Conservation (phyloP, 192 early-diverging fungal genomes). For the Diversispora eburnea region DNA sequence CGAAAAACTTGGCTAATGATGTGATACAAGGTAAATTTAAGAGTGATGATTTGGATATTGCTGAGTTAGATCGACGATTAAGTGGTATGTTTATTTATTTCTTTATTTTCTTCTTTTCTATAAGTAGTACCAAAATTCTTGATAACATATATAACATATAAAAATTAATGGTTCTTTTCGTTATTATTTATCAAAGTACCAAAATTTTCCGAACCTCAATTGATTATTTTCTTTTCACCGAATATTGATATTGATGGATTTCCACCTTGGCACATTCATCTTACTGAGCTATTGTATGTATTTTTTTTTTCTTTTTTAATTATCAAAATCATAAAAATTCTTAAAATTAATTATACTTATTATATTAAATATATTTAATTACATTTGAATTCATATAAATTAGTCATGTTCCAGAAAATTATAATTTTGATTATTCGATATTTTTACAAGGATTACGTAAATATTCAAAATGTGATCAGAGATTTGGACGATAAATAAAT, state of each 20-base stretch:
- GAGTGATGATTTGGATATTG: slow-evolving; percentile 10
- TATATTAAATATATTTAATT: not conserved
- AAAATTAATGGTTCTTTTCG: not conserved
- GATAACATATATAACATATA: too few species aligned
- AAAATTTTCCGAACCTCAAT: slow-evolving; percentile 40
- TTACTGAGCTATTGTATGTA: slow-evolving; percentile 45
- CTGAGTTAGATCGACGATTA: slow-evolving; percentile 14
- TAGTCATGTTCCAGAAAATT: slow-evolving; percentile 39
- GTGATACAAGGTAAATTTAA: slow-evolving; percentile 3
- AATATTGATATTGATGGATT: slow-evolving; percentile 42
- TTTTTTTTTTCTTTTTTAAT: not conserved
- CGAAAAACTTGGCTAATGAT: slow-evolving; percentile 14
- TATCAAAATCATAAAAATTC: not conserved
- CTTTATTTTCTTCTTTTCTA: too few species aligned
- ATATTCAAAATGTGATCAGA: slow-evolving; percentile 42
- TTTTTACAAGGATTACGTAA: slow-evolving; percentile 36
- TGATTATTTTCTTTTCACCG: slow-evolving; percentile 40
- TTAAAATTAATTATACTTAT: not conserved
- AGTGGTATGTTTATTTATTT: slow-evolving; percentile 5
- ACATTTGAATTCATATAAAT: not conserved
- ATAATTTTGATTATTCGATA: slow-evolving; percentile 35
- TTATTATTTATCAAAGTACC: not conserved
- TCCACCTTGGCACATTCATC: slow-evolving; percentile 44
- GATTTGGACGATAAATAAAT: slow-evolving; percentile 38
- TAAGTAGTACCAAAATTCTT: too few species aligned